Evolutionary conservation across 805 yeast genomes (phyloP), one percentile per base, ranked within the genome.

Genomic region (Wickerhamomyces strasburgensis): DNA sequence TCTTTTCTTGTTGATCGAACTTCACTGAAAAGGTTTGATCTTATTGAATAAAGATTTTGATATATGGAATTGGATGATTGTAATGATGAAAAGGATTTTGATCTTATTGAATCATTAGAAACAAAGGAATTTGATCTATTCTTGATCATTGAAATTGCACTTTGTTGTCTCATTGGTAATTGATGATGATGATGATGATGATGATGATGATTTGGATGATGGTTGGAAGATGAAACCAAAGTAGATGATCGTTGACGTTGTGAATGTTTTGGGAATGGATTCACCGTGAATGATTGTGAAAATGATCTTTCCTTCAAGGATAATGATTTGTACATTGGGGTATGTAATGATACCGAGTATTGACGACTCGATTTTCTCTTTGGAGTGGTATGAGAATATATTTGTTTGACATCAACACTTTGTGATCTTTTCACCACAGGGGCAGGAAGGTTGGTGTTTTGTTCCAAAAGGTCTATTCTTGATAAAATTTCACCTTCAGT

Each of bases 401-500:
- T 21, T 11, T 21, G 25, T 21, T 21, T 21, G 25, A 21, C 11
- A 8, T 21, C 25, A n/a, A n/a, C n/a, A n/a, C 25, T 21, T 21
- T 21, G n/a, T n/a, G n/a, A n/a, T n/a, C n/a, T n/a, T n/a, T n/a
- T n/a, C n/a, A n/a, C n/a, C n/a, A n/a, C n/a, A n/a, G n/a, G n/a
- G n/a, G n/a, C n/a, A n/a, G n/a, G n/a, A n/a, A n/a, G n/a, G n/a
- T 41, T 36, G 4, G 44, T 34, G 35, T 33, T 31, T 6, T 31
- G 29, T 14, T 64, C 68, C 27, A 78, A 54, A 34, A 67, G 60
- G 33, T 67, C 73, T 16, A 83, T 73, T 43, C 93, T 67, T 27
- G 71, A 59, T 67, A 74, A 68, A 29, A 87, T 87, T 48, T 85
- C 93, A n/a, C 67, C 67, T 54, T 83, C 88, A 0, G 93, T 69